A percentile compares a stretch with the other conserved stretches of the same genome.
These are phyloP conservation scores for Quercus gilva DNA, from an alignment of 306 rosid genomes.

Conservation along the genomic window DNA sequence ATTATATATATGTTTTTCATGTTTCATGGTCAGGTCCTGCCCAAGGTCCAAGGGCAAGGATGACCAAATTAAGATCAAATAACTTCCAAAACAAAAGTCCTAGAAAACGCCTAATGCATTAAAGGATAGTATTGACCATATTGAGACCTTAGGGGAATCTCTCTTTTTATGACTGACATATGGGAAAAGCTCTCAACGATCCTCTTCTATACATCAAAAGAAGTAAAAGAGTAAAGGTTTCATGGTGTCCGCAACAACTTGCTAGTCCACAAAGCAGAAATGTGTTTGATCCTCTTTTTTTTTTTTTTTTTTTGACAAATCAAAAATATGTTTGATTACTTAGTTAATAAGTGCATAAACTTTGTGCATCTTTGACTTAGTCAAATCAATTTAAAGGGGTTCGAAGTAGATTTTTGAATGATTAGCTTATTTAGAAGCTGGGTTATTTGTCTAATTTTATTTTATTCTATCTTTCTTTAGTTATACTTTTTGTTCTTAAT, in stretches of 20 bases:
- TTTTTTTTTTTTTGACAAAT: constrained; percentile 20
- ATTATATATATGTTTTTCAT: not conserved
- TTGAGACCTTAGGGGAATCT: constrained; percentile 46
- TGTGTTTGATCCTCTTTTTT: constrained; percentile 18
- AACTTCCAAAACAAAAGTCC: constrained; percentile 21
- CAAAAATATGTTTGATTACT: constrained; percentile 26
- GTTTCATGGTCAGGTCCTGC: not conserved
- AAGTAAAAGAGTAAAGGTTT: constrained; percentile 63
- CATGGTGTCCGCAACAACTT: constrained; percentile 28
- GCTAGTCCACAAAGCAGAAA: constrained; percentile 44
- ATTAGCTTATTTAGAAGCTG: not conserved
- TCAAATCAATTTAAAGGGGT: constrained; percentile 32
- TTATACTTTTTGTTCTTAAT: constrained; percentile 8
- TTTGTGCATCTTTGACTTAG: constrained; percentile 38
- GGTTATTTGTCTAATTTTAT: constrained; percentile 18
- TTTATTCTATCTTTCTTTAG: not conserved
- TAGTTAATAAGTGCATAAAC: not conserved
- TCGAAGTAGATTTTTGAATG: constrained; percentile 23
- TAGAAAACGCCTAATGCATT: constrained; percentile 24
- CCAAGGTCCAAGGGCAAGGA: constrained; percentile 1
- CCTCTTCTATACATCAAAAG: constrained; percentile 57
- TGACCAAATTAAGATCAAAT: constrained; percentile 14
- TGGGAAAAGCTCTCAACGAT: constrained; percentile 41
- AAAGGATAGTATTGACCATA: constrained; percentile 36
- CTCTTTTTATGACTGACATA: constrained; percentile 42